Conservation (phyloP, 768 basidiomycete species). For the Ramaria rubella region DNA sequence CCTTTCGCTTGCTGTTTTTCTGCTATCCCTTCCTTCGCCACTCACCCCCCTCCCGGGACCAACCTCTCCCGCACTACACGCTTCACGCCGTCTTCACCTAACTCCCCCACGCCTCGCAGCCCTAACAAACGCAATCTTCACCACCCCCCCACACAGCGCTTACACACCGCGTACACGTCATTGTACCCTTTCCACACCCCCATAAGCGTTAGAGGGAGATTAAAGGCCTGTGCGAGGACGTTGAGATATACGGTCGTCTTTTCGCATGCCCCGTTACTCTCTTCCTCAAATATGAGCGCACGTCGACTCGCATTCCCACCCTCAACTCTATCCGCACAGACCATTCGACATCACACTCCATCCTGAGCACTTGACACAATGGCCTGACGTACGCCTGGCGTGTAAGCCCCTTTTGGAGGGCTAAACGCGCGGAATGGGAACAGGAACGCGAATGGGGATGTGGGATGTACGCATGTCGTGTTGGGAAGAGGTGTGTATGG, state of each 20-base stretch:
- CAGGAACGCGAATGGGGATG: conserved; percentile 31
- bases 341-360: conserved; percentile 74
- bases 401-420: conserved; percentile 67
- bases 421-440: conserved; percentile 37
- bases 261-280: conserved; percentile 67
- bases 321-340: too few species aligned
- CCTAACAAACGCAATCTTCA: conserved; percentile 22
- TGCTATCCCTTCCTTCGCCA: too few species aligned
- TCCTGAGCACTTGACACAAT: conserved; percentile 86
- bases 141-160: conserved; percentile 51
- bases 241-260: conserved; percentile 83
- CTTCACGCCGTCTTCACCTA: neutral
- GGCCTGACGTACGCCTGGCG: conserved; percentile 91
- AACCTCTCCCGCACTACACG: neutral
- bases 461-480: conserved; percentile 54
- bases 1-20: too few species aligned
- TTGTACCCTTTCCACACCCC: conserved; percentile 58
- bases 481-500: conserved; percentile 25
- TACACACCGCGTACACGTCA: conserved; percentile 59
- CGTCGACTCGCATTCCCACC: conserved; percentile 60
- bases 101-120: neutral
- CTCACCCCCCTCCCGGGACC: neutral
- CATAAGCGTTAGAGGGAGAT: conserved; percentile 64
- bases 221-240: conserved; percentile 59
- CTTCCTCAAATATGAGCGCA: conserved; percentile 29